Evolutionary conservation across 129 eudicot species (phyloP), one percentile per base, ranked within the genome.

Genomic region (Artemisia argyi): DNA sequence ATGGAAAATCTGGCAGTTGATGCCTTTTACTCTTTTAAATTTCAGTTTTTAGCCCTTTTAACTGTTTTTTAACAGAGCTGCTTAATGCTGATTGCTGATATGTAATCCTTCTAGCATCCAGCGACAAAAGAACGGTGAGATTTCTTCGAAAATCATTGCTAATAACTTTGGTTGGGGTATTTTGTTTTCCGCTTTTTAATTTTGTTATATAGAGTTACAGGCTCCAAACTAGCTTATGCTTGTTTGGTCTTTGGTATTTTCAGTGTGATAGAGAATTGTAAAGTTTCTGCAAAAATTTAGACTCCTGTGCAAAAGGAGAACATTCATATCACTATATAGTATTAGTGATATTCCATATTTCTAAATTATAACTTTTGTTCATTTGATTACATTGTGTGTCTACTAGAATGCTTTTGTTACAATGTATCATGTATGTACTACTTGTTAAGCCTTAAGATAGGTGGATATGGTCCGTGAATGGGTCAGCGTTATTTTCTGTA

Each of bases 41-140:
- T 71, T 46, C 14, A 4, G 14, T 32, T 76, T 24, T 22, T 11
- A 18, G 6, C 17, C 73, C 7, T 46, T 39, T 11, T 5, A 14
- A 1, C 22, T 73, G 44, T 20, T 59, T 59, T 26, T 75, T 65
- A 65, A 42, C 49, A 42, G 56, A 53, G 47, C 30, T 53, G 59
- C 73, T 72, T 44, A 61, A 54, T 62, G 66, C 54, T 56, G 7
- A 17, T 16, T 11, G 68, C 65, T 4, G 69, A 19, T 26, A 15
- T 59, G 39, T 19, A 61, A 69, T 44, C 44, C 17, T 47, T 56
- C 60, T 71, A 30, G 14, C 18, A 18, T 71, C 26, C 62, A 22
- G 66, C 61, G 61, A 13, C 42, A 48, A 72, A 57, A 17, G 16
- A 63, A 72, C 19, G 60, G 46, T 64, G 47, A 78, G 44, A 35